Conservation (phyloP, 768 basidiomycete genomes). For the Crassisporium funariophilum region DNA sequence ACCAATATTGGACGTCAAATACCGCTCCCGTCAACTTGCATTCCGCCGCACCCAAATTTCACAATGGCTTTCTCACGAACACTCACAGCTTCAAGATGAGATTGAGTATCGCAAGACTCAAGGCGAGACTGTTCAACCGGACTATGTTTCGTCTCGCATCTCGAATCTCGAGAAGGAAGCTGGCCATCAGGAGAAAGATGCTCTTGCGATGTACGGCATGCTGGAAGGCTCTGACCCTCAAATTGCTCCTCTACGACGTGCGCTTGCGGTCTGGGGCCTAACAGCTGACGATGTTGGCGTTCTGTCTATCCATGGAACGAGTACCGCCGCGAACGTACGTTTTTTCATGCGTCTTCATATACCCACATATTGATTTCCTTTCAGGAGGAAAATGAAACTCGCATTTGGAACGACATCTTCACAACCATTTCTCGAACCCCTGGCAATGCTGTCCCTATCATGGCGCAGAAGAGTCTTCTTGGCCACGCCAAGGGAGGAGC, state of each 20-base stretch:
- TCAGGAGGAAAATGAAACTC: slow-evolving; percentile 95
- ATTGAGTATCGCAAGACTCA: slow-evolving; percentile 58
- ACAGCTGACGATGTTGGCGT: slow-evolving; percentile 92
- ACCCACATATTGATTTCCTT: slow-evolving; percentile 9
- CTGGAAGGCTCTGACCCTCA: slow-evolving; percentile 83
- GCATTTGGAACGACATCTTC: slow-evolving; percentile 96
- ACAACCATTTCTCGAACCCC: slow-evolving; percentile 84
- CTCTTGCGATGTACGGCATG: slow-evolving; percentile 94
- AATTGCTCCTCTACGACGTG: slow-evolving; percentile 90
- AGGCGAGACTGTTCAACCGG: slow-evolving; percentile 55
- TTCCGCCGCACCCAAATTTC: slow-evolving; percentile 96
- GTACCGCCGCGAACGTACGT: slow-evolving; percentile 78
- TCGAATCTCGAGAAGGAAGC: slow-evolving; percentile 91
- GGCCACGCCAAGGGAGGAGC: slow-evolving; percentile 99
- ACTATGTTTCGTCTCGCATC: slow-evolving; percentile 75
- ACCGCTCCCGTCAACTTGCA: slow-evolving; percentile 89
- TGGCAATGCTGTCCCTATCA: slow-evolving; percentile 96
- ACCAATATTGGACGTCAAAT: slow-evolving; percentile 80
- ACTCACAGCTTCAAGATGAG: slow-evolving; percentile 81
- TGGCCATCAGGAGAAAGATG: slow-evolving; percentile 88
- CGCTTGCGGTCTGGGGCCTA: slow-evolving; percentile 95
- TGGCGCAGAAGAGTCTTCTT: slow-evolving; percentile 96
- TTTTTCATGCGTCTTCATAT: slow-evolving; percentile 1
- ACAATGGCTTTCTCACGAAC: slow-evolving; percentile 92
- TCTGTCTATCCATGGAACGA: slow-evolving; percentile 87